phyloP scores from a whole-genome alignment of 2,329 filamentous ascomycete genomes.

The Sporothrix inflata region DNA sequence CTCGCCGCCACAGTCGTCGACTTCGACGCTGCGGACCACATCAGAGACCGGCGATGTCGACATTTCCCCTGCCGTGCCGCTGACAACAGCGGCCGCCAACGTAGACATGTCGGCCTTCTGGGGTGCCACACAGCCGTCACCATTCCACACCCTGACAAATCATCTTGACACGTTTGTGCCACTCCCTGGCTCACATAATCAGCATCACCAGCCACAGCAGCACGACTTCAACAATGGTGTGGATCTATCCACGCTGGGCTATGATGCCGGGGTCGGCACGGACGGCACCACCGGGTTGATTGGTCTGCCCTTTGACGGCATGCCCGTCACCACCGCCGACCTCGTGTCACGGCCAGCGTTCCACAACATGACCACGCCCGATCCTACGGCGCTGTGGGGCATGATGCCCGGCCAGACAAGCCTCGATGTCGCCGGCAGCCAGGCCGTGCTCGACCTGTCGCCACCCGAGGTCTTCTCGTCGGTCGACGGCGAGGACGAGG shows the following conservation, averaged over 20 bases:
- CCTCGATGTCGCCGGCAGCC: slow-evolving; percentile 18
- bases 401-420: slow-evolving; percentile 15
- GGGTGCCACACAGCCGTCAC: neutral
- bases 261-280: neutral
- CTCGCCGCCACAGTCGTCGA: slow-evolving; percentile 23
- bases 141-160: slow-evolving; percentile 19
- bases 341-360: slow-evolving; percentile 28
- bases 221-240: neutral
- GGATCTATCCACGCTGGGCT: slow-evolving; percentile 10
- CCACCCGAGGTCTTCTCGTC: slow-evolving; percentile 20
- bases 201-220: neutral
- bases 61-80: neutral
- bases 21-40: slow-evolving; percentile 22
- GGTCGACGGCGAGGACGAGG: slow-evolving; percentile 17
- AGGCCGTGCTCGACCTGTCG: slow-evolving; percentile 20
- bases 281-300: neutral
- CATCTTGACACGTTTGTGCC: slow-evolving; percentile 19
- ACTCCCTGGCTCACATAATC: neutral
- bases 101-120: slow-evolving; percentile 26
- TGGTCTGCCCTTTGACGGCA: slow-evolving; percentile 21
- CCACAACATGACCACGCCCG: slow-evolving; percentile 23
- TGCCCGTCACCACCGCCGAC: slow-evolving; percentile 13
- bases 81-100: neutral
- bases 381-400: slow-evolving; percentile 23
- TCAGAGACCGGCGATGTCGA: slow-evolving; percentile 21